Conservation (phyloP, 2,329 filamentous ascomycete species). For the Xylariaceae sp. region DNA sequence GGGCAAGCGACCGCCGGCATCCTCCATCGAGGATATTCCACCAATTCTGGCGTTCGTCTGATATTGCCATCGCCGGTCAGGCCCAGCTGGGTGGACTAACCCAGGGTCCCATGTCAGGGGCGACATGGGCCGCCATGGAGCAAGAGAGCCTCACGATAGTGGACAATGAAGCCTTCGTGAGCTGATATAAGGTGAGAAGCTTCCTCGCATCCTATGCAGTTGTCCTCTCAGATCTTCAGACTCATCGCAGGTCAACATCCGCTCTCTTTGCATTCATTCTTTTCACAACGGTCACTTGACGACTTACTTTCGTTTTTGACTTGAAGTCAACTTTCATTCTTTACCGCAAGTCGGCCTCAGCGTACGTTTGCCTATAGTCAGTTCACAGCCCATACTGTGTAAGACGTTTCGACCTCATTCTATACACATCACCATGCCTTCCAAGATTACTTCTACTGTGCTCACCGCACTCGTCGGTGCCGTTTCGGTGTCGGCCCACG, state of each 20-base stretch:
- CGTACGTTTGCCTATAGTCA: not conserved
- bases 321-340: slow-evolving; percentile 6
- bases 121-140: not conserved
- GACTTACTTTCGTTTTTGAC: slow-evolving; percentile 5
- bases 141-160: not conserved
- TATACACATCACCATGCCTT: slow-evolving; percentile 1
- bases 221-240: not conserved
- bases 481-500: slow-evolving; percentile 1
- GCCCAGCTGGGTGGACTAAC: not conserved
- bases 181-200: not conserved
- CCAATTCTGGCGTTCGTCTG: not conserved
- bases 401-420: not conserved
- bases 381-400: not conserved
- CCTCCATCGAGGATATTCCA: not conserved
- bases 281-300: not conserved
- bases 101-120: not conserved
- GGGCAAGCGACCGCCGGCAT: not conserved
- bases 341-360: slow-evolving; percentile 5
- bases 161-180: not conserved
- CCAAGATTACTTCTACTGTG: not conserved
- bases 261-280: slow-evolving; percentile 1
- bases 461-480: slow-evolving; percentile 1
- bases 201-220: not conserved
- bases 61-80: not conserved
- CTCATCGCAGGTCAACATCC: slow-evolving; percentile 4